Conservation (phyloP, 78 protist species). For the Capsaspora owczarzaki region DNA sequence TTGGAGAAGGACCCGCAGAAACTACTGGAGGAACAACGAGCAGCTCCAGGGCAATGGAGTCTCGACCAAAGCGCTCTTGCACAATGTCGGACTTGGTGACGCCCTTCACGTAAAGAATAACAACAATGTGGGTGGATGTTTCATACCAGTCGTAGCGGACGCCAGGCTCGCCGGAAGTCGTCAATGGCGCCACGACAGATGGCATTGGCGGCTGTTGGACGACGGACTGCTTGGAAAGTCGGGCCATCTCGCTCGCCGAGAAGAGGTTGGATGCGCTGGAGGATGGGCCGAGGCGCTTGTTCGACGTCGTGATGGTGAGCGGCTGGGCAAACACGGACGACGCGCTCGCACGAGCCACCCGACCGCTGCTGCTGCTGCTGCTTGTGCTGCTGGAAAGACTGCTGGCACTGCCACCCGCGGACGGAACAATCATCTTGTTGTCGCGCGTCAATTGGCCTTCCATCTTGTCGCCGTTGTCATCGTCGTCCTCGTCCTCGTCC, state of each 20-base stretch:
- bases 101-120: neutral
- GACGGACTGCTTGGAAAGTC: neutral
- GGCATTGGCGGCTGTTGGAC: neutral
- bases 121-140: neutral
- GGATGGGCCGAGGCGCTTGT: too few relatives aligned
- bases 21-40: neutral
- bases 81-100: neutral
- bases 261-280: too few relatives aligned
- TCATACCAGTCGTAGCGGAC: neutral
- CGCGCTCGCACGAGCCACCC: neutral
- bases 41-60: neutral
- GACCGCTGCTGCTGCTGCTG: neutral
- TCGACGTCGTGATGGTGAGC: too few relatives aligned
- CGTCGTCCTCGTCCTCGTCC: constrained; percentile 2
- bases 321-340: neutral
- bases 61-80: too few relatives aligned
- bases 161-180: too few relatives aligned
- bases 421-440: neutral
- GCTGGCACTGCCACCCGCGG: too few relatives aligned
- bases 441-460: too few relatives aligned
- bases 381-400: neutral
- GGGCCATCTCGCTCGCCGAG: too few relatives aligned
- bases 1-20: neutral
- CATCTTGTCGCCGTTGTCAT: neutral
- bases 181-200: neutral